Percentiles rank a stretch among this genome's conserved stretches.
phyloP scores from a whole-genome alignment of 257 asterid species.

The Leonotis leonurus region DNA sequence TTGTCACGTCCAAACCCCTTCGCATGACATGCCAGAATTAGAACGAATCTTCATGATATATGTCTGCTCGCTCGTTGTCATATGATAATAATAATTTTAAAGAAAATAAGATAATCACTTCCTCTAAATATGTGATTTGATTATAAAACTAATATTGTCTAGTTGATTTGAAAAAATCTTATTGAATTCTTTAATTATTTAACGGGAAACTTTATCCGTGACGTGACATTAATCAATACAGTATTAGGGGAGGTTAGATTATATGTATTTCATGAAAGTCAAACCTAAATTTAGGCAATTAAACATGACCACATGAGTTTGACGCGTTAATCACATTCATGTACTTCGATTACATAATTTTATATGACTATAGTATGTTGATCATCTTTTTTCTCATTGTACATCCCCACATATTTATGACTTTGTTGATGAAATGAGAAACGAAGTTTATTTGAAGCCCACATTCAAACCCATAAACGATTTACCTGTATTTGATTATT shows the following conservation, averaged over 20 bases:
- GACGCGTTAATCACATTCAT: neutral
- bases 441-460: too few species aligned
- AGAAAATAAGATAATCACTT: neutral
- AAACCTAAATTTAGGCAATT: conserved; percentile 8
- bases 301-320: conserved; percentile 13
- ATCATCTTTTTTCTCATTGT: too few species aligned
- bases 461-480: too few species aligned
- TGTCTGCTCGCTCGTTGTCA: too few species aligned
- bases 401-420: too few species aligned
- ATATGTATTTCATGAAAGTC: neutral
- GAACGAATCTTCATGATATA: too few species aligned
- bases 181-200: neutral
- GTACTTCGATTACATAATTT: neutral
- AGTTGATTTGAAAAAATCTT: neutral
- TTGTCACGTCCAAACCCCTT: too few species aligned
- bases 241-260: neutral
- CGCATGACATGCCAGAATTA: neutral
- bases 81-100: too few species aligned
- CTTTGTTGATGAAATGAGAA: too few species aligned
- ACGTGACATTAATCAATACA: conserved; percentile 4
- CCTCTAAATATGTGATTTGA: neutral
- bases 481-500: too few species aligned
- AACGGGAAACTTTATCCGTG: conserved; percentile 18
- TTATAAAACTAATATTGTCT: neutral
- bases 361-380: too few species aligned